Conservation (phyloP, 2,329 filamentous ascomycete genomes). For the Bipolaris oryzae region DNA sequence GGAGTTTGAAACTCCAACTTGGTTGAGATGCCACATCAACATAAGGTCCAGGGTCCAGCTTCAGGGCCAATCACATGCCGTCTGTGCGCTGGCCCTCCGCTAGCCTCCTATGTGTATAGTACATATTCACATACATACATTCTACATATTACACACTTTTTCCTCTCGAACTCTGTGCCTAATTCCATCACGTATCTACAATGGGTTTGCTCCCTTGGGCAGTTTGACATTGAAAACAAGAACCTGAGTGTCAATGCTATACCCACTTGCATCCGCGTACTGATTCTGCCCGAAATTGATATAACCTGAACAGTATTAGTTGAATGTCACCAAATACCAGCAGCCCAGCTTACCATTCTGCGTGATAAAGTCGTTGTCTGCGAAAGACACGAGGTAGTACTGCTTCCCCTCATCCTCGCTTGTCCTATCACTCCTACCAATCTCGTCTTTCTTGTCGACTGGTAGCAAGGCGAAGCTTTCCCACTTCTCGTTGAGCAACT, state of each 20-base stretch:
- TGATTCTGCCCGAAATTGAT: constrained; percentile 63
- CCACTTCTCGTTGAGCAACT: constrained; percentile 77
- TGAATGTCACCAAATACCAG: not conserved
- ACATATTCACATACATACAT: not conserved
- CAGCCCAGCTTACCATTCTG: constrained; percentile 61
- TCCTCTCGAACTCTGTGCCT: too few relatives aligned
- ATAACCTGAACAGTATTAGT: constrained; percentile 49
- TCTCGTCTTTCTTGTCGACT: constrained; percentile 51
- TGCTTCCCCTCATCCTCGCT: constrained; percentile 61
- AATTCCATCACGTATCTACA: not conserved
- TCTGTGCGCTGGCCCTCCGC: constrained; percentile 9
- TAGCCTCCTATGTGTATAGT: not conserved
- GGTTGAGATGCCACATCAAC: constrained; percentile 32
- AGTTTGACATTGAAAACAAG: constrained; percentile 66
- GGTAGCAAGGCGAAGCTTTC: constrained; percentile 70
- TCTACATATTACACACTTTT: not conserved
- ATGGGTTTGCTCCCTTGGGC: constrained; percentile 31
- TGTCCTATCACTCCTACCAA: constrained; percentile 24
- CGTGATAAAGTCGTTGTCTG: constrained; percentile 78
- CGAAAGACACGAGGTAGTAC: constrained; percentile 71
- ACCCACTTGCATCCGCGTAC: constrained; percentile 64
- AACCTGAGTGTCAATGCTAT: constrained; percentile 65
- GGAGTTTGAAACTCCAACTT: constrained; percentile 26
- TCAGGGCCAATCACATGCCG: constrained; percentile 14
- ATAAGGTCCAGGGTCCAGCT: constrained; percentile 25